phyloP scores from a whole-genome alignment of 139 green algal genomes.

The Chlamydomonas sphaeroides region DNA sequence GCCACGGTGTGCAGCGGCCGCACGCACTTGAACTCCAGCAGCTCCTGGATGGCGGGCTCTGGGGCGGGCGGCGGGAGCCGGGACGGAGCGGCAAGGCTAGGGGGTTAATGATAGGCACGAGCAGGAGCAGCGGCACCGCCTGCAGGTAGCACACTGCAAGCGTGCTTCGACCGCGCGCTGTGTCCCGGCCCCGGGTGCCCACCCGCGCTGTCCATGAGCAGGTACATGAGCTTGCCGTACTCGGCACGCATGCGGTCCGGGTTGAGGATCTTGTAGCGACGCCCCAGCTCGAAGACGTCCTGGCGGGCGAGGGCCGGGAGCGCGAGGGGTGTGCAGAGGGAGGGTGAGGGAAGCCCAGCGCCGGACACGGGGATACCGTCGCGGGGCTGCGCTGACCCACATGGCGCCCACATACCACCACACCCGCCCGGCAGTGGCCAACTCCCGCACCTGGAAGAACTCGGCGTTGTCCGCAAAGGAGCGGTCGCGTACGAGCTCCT shows the following conservation, averaged over 20 bases:
- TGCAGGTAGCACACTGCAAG: no score
- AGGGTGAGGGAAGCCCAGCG: no score
- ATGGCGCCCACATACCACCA: no score
- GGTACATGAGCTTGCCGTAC: slow-evolving; percentile 92
- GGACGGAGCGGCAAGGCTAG: no score
- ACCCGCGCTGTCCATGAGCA: slow-evolving; percentile 80
- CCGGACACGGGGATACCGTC: no score
- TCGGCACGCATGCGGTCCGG: slow-evolving; percentile 94
- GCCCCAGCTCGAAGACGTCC: slow-evolving; percentile 88
- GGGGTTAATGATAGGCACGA: no score
- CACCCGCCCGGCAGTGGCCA: no score
- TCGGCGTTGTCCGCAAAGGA: slow-evolving; percentile 78
- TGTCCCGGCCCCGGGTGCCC: no score
- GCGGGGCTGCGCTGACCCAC: no score
- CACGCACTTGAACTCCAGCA: slow-evolving; percentile 87
- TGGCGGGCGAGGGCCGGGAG: slow-evolving; percentile 12
- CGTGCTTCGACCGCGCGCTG: no score
- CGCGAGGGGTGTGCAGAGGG: neutral
- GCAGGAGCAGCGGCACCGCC: no score
- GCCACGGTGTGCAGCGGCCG: slow-evolving; percentile 82
- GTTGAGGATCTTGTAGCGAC: slow-evolving; percentile 95
- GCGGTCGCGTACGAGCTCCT: slow-evolving; percentile 85
- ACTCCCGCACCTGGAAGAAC: slow-evolving; percentile 89
- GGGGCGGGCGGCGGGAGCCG: no score
- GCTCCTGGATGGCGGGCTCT: slow-evolving; percentile 70